Evolutionary conservation across 805 yeast species (phyloP), one percentile per base, ranked within the genome.

Genomic region (Dipodascus albidus): DNA sequence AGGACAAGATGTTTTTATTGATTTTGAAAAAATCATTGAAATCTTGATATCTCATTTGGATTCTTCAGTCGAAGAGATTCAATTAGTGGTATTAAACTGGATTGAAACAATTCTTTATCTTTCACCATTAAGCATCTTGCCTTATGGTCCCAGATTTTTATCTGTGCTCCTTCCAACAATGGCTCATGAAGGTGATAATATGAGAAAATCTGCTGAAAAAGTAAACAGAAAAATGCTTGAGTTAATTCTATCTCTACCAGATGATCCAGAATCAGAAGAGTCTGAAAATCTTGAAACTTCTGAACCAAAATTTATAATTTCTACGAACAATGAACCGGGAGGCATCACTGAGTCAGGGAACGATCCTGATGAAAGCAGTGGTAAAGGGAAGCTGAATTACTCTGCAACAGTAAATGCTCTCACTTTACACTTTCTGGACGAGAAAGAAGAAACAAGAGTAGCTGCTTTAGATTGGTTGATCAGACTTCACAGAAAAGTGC

Each of bases 401-500:
- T 70, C 80, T 0, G 70, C 84, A 3, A 81, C 88, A 0, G 81
- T 89, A 44, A 81, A 82, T 54, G 82, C 84, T 2, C 73, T 91
- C 53, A 82, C 87, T 2, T 65, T 80, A 44, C 95, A 89, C 63
- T 81, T 85, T 56, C 68, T 80, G 54, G 82, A 80, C 58, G 87
- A 85, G 52, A 83, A 86, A 59, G 96, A 88, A 56, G 80, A 82
- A 24, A 85, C 96, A 0, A 76, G 93, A 55, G 75, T 88, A 33
- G 87, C 95, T 0, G 83, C 93, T 22, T 70, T 93, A 35, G 96
- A 90, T 58, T 93, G 99, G 99, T 72, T 93, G 31, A 80, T 82
- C 15, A 80, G 87, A 76, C 73, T 93, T 44, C 91, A 89, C 62
- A 75, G 79, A 23, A 83, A 83, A 59, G 83, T 83, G 20, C 84